phyloP scores from a whole-genome alignment of 306 rosid genomes.

The Pyrus communis region DNA sequence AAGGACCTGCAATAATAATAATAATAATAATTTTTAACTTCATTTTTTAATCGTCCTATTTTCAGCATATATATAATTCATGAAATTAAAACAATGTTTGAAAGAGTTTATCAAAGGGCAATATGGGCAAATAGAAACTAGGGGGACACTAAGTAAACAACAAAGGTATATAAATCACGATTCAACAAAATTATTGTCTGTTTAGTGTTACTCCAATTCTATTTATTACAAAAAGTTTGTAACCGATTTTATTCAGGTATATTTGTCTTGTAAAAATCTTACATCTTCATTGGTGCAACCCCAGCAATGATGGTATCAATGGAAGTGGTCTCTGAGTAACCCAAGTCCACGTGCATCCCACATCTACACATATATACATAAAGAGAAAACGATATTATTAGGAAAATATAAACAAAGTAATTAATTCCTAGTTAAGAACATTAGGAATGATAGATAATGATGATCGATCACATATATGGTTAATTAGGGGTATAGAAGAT shows the following conservation, averaged over 20 bases:
- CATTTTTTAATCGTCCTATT: background rate
- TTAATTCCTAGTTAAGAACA: background rate
- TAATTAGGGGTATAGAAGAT: background rate
- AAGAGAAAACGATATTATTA: background rate
- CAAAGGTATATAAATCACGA: background rate
- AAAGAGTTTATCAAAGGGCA: background rate
- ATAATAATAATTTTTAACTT: too few species aligned
- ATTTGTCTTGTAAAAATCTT: background rate
- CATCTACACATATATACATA: background rate
- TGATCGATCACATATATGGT: background rate
- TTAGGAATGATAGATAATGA: background rate
- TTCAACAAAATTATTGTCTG: background rate
- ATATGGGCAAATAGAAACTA: background rate
- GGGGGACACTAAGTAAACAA: background rate
- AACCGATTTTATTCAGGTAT: background rate
- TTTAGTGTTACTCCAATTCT: background rate
- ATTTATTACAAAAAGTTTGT: too few species aligned
- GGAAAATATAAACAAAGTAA: background rate
- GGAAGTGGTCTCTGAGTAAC: conserved; percentile 21
- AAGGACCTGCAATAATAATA: background rate
- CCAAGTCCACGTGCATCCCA: conserved; percentile 10
- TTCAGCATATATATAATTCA: background rate
- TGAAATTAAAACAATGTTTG: background rate
- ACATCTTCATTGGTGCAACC: conserved; percentile 27
- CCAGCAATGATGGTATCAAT: conserved; percentile 21